Percentiles rank a stretch among this genome's conserved stretches.
Evolutionary conservation across 345 rosid genomes (phyloP).

Genomic region (sweet orange (Citrus sinensis)): DNA sequence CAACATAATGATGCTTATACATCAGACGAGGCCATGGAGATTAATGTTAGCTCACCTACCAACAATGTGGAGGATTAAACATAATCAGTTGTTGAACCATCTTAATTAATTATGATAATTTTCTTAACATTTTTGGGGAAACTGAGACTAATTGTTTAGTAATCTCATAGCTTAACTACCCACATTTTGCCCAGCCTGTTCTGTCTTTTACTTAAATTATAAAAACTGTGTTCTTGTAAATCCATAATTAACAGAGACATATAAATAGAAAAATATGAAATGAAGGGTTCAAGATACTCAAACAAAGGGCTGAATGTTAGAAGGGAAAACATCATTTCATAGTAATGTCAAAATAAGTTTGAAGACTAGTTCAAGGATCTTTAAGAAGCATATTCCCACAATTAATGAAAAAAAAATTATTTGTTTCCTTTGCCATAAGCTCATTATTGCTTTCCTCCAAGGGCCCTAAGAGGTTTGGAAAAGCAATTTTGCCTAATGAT

Average conservation of each 20-base stretch:
- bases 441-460: not conserved
- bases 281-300: not conserved
- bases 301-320: not conserved
- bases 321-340: not conserved
- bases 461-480: not conserved
- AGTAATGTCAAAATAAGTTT: not conserved
- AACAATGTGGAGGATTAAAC: slow-evolving; percentile 1
- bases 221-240: no score
- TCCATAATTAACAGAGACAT: no score
- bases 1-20: not conserved
- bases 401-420: not conserved
- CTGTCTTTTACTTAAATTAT: no score
- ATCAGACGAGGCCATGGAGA: not conserved
- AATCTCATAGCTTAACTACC: no score
- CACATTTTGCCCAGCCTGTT: no score
- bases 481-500: slow-evolving; percentile 15
- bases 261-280: not conserved
- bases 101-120: not conserved
- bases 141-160: no score
- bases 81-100: not conserved
- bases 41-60: slow-evolving; percentile 20
- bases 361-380: not conserved
- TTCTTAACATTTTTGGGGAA: no score
- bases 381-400: slow-evolving; percentile 15
- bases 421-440: not conserved